Evolutionary conservation across 78 protist genomes (phyloP).

Genomic region (Planoprotostelium fungivorum): DNA sequence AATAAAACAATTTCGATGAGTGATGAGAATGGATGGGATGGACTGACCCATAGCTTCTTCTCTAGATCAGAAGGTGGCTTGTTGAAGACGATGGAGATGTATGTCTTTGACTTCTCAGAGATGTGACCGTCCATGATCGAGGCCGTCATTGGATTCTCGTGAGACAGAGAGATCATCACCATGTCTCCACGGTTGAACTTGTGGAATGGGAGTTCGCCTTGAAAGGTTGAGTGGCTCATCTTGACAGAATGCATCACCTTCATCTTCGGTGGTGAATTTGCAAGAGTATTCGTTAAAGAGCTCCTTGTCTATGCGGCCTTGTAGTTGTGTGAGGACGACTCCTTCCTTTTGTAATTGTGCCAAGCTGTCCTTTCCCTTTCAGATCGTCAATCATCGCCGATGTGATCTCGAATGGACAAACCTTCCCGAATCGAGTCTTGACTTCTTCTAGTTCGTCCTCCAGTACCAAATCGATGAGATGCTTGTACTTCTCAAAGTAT

Average conservation of each 20-base stretch:
- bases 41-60: neutral
- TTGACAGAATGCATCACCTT: neutral
- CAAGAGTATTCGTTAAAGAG: neutral
- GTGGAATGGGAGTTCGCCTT: neutral
- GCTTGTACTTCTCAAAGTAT: too few relatives aligned
- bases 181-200: neutral
- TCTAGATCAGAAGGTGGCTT: neutral
- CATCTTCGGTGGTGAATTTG: neutral
- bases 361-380: neutral
- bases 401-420: neutral
- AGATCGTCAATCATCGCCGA: neutral
- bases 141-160: neutral
- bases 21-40: too few relatives aligned
- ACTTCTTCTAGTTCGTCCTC: neutral
- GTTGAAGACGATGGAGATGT: neutral
- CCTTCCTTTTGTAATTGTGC: neutral
- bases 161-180: neutral
- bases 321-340: neutral
- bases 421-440: neutral
- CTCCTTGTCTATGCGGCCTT: neutral
- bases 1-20: too few relatives aligned
- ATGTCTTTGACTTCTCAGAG: neutral
- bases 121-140: neutral
- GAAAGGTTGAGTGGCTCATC: neutral
- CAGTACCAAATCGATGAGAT: neutral